Evolutionary conservation across 2,329 filamentous ascomycete genomes (phyloP), one percentile per base, ranked within the genome.

Genomic region (Aspergillus sp.): DNA sequence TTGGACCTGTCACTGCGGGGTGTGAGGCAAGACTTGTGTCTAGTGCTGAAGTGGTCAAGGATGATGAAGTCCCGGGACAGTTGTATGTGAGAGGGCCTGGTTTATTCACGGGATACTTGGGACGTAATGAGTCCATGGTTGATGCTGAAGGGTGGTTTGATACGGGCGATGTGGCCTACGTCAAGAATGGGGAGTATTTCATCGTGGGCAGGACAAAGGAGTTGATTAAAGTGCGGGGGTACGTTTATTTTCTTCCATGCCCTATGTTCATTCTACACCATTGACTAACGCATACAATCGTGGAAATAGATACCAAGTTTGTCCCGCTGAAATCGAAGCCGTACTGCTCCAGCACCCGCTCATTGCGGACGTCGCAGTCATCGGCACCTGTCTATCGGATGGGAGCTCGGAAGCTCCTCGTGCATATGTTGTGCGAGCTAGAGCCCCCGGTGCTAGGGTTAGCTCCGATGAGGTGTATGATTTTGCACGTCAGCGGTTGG

Each of bases 1-100:
- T 83, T 3, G 81, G 81, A 8, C 65, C 71, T 2, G 66, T 79
- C 13, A 53, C 81, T n/a, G 69, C 75, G 1, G 77, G 77, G 6
- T 64, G 62, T 19, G 64, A 67, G 41, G 58, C 71, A 30, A 72
- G 70, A 51, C 42, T 77, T 17, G 38, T 71, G 6, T 63, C 65
- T 47, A 8, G 13, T 38, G 48, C 11, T 17, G 27, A 6, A 7
- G 38, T 15, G 11, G 39, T n/a, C 10, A 21, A 42, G 11, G 39
- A 7, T 19, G 39, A 48, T 7, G 36, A 52, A 42, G 42, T 23
- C 32, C 25, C 21, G 1, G 38, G 32, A 27, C 44, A 23, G 56
- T 58, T 79, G n/a, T 68, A 71, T 21, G 68, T 80, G 21, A 68
- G 71, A 8, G 67, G 67, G 8, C 63, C 69, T 0, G 67, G 64